Conservation (phyloP, 1,139 yeast species). For the Taphrina betulina region DNA sequence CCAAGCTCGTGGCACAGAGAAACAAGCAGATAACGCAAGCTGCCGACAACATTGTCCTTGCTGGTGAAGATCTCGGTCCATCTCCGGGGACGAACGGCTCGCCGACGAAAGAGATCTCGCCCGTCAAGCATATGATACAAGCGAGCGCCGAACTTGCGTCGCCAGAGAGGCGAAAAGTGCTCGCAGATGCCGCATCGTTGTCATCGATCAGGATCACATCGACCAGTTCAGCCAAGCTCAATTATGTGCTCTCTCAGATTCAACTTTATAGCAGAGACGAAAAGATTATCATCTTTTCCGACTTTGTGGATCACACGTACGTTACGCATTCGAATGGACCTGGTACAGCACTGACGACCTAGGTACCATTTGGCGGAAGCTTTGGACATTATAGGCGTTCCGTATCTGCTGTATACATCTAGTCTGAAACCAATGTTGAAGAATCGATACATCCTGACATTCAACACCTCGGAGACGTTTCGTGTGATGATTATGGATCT, state of each 20-base stretch:
- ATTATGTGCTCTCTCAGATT: constrained; percentile 57
- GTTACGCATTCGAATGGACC: not conserved
- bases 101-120: not conserved
- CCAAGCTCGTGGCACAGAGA: not conserved
- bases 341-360: not conserved
- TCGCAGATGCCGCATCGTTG: not conserved
- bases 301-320: constrained; percentile 64
- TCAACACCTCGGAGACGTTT: constrained; percentile 51
- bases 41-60: constrained; percentile 4
- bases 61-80: constrained; percentile 8
- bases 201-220: constrained; percentile 40
- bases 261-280: constrained; percentile 51
- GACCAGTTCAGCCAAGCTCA: constrained; percentile 61
- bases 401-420: constrained; percentile 64
- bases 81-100: not conserved
- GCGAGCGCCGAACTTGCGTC: not conserved
- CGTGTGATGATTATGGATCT: constrained; percentile 67
- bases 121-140: not conserved
- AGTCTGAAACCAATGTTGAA: constrained; percentile 55
- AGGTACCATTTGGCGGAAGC: constrained; percentile 61
- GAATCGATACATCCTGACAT: constrained; percentile 55
- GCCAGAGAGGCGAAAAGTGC: not conserved
- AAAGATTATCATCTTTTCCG: constrained; percentile 66
- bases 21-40: constrained; percentile 14
- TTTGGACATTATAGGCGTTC: constrained; percentile 59